Conservation (phyloP, 768 basidiomycete genomes). For the Gymnopilus junonius region DNA sequence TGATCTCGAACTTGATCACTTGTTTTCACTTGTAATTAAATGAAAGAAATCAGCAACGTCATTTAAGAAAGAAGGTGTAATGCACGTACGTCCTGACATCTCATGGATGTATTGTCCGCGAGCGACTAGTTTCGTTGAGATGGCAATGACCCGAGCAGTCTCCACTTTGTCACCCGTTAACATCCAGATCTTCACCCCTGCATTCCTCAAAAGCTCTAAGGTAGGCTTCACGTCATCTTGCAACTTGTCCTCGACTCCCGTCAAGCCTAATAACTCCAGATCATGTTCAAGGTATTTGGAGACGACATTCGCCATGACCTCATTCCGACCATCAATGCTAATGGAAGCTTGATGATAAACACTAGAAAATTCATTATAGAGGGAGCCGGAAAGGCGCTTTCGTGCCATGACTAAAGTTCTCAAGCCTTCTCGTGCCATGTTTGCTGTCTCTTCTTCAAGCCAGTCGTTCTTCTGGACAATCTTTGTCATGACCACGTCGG, state of each 20-base stretch:
- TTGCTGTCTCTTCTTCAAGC: conserved; percentile 98
- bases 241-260: conserved; percentile 98
- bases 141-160: conserved; percentile 97
- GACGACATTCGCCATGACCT: conserved; percentile 79
- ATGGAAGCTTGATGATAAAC: conserved; percentile 81
- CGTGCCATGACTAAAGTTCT: conserved; percentile 93
- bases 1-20: conserved; percentile 83
- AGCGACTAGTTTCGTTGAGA: conserved; percentile 94
- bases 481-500: conserved; percentile 96
- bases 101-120: conserved; percentile 98
- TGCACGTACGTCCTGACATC: conserved; percentile 80
- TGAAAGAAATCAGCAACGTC: not conserved
- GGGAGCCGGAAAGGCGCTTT: conserved; percentile 70
- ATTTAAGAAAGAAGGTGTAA: conserved; percentile 5
- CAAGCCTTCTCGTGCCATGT: conserved; percentile 97
- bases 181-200: conserved; percentile 99
- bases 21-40: conserved; percentile 70
- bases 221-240: conserved; percentile 97
- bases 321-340: conserved; percentile 76
- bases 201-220: conserved; percentile 90
- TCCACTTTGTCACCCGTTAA: conserved; percentile 99
- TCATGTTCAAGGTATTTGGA: conserved; percentile 83
- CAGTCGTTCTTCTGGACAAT: conserved; percentile 98
- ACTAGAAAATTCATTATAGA: conserved; percentile 75
- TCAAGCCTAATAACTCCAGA: conserved; percentile 89